Conservation (phyloP, 768 basidiomycete species). For the Tremella yokohamensis region DNA sequence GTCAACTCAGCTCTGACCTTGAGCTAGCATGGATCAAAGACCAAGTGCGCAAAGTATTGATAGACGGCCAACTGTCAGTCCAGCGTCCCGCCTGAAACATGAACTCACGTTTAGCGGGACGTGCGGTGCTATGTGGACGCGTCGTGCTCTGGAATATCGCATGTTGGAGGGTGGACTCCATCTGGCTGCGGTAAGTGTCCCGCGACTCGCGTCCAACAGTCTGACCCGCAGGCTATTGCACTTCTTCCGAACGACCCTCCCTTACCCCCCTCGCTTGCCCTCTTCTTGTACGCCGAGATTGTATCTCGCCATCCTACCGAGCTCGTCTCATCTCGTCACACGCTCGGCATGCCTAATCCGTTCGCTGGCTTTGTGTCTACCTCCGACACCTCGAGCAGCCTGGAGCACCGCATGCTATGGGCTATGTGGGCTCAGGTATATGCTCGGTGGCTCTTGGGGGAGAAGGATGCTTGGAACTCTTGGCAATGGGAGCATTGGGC, state of each 20-base stretch:
- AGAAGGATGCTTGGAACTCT: background rate
- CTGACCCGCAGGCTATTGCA: background rate
- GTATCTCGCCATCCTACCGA: too few species aligned
- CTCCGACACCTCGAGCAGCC: too few species aligned
- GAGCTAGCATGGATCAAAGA: constrained; percentile 2
- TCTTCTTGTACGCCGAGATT: background rate
- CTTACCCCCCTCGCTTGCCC: background rate
- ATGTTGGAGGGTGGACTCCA: constrained; percentile 8
- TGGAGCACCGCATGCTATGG: background rate
- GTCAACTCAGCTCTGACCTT: background rate
- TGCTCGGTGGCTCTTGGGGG: background rate
- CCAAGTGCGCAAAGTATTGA: background rate
- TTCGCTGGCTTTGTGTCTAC: too few species aligned
- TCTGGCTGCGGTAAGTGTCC: constrained; percentile 12
- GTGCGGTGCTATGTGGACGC: constrained; percentile 9
- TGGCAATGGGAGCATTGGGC: background rate
- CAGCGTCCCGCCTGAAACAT: background rate
- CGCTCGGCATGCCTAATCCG: too few species aligned
- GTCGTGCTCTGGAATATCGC: constrained; percentile 8
- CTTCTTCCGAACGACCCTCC: background rate
- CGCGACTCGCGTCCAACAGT: background rate
- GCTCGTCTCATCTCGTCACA: too few species aligned
- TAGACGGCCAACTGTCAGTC: background rate
- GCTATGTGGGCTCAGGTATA: background rate
- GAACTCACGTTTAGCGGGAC: background rate